phyloP scores from a whole-genome alignment of 306 rosid genomes.

The Cicer pinnatifidum region DNA sequence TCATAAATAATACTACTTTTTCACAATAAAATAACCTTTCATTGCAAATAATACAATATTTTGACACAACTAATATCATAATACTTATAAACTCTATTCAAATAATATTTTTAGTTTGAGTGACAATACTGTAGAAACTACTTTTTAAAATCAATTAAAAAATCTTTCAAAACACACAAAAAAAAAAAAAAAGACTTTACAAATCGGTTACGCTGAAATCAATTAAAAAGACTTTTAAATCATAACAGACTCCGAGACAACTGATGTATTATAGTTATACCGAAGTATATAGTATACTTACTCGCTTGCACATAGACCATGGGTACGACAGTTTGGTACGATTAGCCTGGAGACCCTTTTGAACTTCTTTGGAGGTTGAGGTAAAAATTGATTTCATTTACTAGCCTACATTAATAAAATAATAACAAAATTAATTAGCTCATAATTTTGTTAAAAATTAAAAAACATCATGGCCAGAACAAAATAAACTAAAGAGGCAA shows the following conservation, averaged over 20 bases:
- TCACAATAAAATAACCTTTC: no score
- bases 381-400: conserved; percentile 73
- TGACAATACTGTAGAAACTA: no score
- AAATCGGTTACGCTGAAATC: no score
- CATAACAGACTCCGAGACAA: no score
- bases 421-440: not conserved
- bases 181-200: no score
- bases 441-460: not conserved
- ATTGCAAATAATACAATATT: no score
- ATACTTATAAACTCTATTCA: not conserved
- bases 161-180: no score
- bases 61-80: no score
- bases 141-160: no score
- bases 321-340: conserved; percentile 73
- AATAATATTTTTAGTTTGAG: not conserved
- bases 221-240: no score
- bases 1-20: no score
- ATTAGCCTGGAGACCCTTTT: conserved; percentile 84
- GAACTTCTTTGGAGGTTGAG: conserved; percentile 86
- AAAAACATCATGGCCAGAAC: not conserved
- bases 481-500: not conserved
- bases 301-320: conserved; percentile 87
- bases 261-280: not conserved
- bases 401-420: conserved; percentile 61
- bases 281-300: conserved; percentile 39